Evolutionary conservation across 2,329 filamentous ascomycete genomes (phyloP).

Genomic region (Spiromastix sp.): DNA sequence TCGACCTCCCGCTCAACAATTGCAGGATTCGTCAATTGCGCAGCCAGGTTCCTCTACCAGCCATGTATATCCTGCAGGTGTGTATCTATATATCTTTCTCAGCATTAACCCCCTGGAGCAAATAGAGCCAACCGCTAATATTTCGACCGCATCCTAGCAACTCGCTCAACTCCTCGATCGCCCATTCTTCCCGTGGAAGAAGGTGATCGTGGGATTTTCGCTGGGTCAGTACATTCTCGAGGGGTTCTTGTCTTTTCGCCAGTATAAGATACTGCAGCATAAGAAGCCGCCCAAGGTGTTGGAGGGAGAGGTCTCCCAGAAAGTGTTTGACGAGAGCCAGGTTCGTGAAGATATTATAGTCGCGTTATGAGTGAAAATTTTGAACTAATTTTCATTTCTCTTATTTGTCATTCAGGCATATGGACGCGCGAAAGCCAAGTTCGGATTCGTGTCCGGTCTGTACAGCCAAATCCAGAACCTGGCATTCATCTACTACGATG

Average conservation of each 20-base stretch:
- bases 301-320: constrained; percentile 74
- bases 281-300: constrained; percentile 77
- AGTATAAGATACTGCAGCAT: constrained; percentile 76
- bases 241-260: constrained; percentile 75
- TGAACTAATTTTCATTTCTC: neutral
- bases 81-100: constrained; percentile 7
- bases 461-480: constrained; percentile 83
- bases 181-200: constrained; percentile 95
- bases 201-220: constrained; percentile 87
- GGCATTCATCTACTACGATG: constrained; percentile 79
- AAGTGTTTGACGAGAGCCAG: constrained; percentile 91
- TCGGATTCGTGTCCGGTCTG: constrained; percentile 67
- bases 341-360: constrained; percentile 27
- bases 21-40: no score
- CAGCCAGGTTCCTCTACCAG: constrained; percentile 2
- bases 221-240: constrained; percentile 86
- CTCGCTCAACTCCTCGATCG: constrained; percentile 81
- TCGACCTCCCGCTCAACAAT: no score
- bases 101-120: constrained; percentile 12
- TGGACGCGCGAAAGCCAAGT: constrained; percentile 90
- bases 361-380: constrained; percentile 2
- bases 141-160: constrained; percentile 40
- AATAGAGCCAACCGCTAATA: no score
- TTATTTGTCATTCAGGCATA: constrained; percentile 53
- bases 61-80: constrained; percentile 30